Conservation (phyloP, 176 grass and related monocot species). For the Carex littledalei region DNA sequence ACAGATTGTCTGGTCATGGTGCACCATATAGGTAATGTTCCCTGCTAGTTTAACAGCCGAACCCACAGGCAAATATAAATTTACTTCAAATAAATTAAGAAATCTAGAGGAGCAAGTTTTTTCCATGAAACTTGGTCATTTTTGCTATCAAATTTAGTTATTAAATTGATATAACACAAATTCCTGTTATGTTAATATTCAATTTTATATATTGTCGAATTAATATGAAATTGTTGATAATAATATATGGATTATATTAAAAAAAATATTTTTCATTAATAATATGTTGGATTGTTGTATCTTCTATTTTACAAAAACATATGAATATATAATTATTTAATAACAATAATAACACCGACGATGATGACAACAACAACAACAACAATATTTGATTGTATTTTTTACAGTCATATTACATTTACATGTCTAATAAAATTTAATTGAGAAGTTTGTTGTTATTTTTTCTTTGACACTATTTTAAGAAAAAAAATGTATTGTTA, state of each 20-base stretch:
- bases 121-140: not conserved
- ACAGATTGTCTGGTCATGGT: not conserved
- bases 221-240: not conserved
- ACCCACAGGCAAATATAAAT: not conserved
- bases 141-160: not conserved
- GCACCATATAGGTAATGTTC: not conserved
- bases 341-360: too few species aligned
- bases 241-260: not conserved
- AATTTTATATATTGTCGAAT: too few species aligned
- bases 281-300: not conserved
- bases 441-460: not conserved
- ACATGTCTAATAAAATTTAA: not conserved
- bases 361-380: too few species aligned
- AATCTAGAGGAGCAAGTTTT: too few species aligned
- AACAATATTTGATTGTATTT: too few species aligned
- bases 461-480: not conserved
- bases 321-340: too few species aligned
- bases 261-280: not conserved
- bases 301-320: not conserved
- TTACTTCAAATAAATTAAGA: not conserved
- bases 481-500: not conserved
- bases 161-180: not conserved
- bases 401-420: too few species aligned
- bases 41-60: not conserved
- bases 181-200: not conserved